Evolutionary conservation across 2,329 filamentous ascomycete species (phyloP).

Genomic region (Neonectria punicea): DNA sequence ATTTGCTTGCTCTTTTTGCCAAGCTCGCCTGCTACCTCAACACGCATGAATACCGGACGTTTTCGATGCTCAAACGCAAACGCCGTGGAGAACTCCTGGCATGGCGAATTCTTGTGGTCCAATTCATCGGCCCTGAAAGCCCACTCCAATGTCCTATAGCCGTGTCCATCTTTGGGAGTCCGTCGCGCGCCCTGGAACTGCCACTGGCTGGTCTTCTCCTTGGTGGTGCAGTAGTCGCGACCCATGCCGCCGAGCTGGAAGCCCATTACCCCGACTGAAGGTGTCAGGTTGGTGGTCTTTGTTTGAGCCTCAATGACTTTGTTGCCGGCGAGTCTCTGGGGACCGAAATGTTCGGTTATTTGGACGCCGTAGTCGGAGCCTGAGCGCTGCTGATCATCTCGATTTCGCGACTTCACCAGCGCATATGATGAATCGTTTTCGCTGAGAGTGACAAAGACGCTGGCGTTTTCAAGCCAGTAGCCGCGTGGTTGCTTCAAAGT

Average conservation of each 20-base stretch:
- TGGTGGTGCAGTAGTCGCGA: slow-evolving; percentile 11
- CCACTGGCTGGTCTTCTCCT: slow-evolving; percentile 9
- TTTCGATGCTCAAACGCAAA: slow-evolving; percentile 23
- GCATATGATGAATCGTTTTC: slow-evolving; percentile 18
- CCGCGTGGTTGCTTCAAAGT: slow-evolving; percentile 31
- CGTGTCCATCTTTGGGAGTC: slow-evolving; percentile 10
- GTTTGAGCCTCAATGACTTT: slow-evolving; percentile 1
- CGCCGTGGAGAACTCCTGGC: slow-evolving; percentile 19
- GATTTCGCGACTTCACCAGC: neutral
- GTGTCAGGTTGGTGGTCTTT: neutral
- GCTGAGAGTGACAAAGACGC: slow-evolving; percentile 30
- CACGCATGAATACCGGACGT: neutral
- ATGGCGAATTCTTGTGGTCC: slow-evolving; percentile 11
- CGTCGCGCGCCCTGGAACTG: slow-evolving; percentile 12
- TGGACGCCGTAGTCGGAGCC: slow-evolving; percentile 11
- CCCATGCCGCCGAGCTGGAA: slow-evolving; percentile 18
- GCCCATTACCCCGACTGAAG: neutral
- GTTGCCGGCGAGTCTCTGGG: slow-evolving; percentile 3
- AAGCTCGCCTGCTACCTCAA: neutral
- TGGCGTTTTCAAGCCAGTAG: slow-evolving; percentile 27
- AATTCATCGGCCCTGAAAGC: slow-evolving; percentile 14
- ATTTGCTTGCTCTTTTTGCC: neutral
- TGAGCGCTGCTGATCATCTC: neutral
- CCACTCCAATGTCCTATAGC: slow-evolving; percentile 19
- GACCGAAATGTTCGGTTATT: slow-evolving; percentile 18